Evolutionary conservation across 2,329 filamentous ascomycete genomes (phyloP), one percentile per base, ranked within the genome.

Genomic region (Colletotrichum coccodes): DNA sequence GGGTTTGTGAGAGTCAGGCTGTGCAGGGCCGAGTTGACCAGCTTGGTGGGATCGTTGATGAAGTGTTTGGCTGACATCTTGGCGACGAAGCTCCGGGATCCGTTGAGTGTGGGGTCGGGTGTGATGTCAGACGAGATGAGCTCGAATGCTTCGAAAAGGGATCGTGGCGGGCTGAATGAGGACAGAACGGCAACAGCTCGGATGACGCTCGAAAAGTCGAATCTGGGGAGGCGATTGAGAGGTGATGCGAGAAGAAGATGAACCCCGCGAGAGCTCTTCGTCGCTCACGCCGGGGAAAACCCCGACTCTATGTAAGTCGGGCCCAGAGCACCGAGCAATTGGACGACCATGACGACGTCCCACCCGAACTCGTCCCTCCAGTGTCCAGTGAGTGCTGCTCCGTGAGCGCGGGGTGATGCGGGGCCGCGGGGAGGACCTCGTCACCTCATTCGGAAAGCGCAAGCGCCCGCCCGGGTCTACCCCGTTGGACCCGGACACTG

Each of bases 1-100:
- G 95, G 95, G 79, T 98, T 98, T 58, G 92, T 94, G 70, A 93
- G 84, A 26, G 94, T 95, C 38, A 96, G 85, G 71, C 92, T 90
- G 74, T 90, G 87, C 23, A 98, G 89, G 50, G 95, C 93, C 47
- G 90, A 86, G 77, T 89, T 86, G 78, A 98, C 94, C 59, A 98
- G 89, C 76, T 92, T 87, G 60, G 90, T 89, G 47, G 94, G 90
- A 78, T 97, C 92, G 79, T 94, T 90, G 84, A 97, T 90, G 85
- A 98, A 97, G 83, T 98, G 95, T 84, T 96, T 97, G 70, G 85
- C 78, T 36, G 89, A 89, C 82, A 84, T 84, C 72, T 42, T 76
- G 72, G 11, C 23, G 49, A 8, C 36, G 26, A 34, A 34, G 53
- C 26, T 54, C 34, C 40, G 54, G n/a, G 23, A 14, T 46, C 18